Evolutionary conservation across 768 basidiomycete species (phyloP).

Genomic region (Rhizopogon rudus): DNA sequence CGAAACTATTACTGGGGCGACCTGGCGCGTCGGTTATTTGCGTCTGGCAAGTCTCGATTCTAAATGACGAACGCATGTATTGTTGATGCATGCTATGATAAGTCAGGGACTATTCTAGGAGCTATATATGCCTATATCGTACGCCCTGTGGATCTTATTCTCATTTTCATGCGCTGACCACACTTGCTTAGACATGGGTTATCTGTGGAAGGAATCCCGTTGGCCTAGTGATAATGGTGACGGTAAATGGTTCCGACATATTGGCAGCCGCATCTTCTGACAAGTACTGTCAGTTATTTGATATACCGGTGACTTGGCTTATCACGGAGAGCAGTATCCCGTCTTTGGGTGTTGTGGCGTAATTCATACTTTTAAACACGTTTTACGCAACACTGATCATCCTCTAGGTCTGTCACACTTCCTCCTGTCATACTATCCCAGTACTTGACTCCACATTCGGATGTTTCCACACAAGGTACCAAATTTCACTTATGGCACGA

Average conservation of each 20-base stretch:
- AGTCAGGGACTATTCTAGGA: conserved; percentile 29
- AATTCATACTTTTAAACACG: conserved; percentile 7
- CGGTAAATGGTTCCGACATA: conserved; percentile 22
- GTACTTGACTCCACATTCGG: conserved; percentile 23
- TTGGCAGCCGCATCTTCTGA: background rate
- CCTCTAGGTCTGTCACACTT: conserved; percentile 35
- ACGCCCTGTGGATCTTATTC: conserved; percentile 4
- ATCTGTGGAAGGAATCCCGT: conserved; percentile 38
- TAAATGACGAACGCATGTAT: background rate
- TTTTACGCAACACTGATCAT: background rate
- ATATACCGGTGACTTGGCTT: conserved; percentile 41
- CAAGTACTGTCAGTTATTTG: conserved; percentile 28
- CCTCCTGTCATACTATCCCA: conserved; percentile 34
- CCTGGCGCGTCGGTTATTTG: conserved; percentile 41
- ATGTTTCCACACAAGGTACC: conserved; percentile 25
- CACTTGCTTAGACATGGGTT: conserved; percentile 27
- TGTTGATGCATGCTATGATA: conserved; percentile 4
- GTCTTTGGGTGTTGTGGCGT: conserved; percentile 42
- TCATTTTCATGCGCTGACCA: background rate
- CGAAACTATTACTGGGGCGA: conserved; percentile 49
- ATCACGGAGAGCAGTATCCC: conserved; percentile 33
- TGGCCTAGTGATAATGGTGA: conserved; percentile 34
- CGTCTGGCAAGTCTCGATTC: conserved; percentile 29
- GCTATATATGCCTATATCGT: conserved; percentile 30
- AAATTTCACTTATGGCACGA: background rate